phyloP scores from a whole-genome alignment of 1,139 yeast species.

The Pichia sp. region DNA sequence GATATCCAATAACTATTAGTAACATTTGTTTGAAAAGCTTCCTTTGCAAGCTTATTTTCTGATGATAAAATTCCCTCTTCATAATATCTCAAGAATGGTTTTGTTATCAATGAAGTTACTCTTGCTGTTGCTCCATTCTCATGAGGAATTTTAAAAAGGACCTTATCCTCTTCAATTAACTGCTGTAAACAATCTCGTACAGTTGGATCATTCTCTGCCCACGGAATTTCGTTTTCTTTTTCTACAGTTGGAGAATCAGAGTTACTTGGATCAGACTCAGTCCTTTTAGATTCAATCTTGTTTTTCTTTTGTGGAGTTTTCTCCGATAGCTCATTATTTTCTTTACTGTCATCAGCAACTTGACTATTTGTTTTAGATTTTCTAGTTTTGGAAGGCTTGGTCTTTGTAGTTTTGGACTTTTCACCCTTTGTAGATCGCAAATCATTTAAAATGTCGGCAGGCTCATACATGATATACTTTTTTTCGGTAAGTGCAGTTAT shows the following conservation, averaged over 20 bases:
- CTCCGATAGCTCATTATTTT: background rate
- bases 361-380: background rate
- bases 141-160: conserved; percentile 74
- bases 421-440: background rate
- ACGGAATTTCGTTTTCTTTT: background rate
- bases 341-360: conserved; percentile 1
- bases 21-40: conserved; percentile 69
- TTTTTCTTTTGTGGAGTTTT: background rate
- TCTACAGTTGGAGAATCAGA: too few species aligned
- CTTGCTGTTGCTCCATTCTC: conserved; percentile 74
- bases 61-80: conserved; percentile 72
- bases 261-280: too few species aligned
- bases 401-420: background rate
- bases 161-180: conserved; percentile 9
- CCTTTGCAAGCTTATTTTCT: conserved; percentile 62
- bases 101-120: conserved; percentile 75
- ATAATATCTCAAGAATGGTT: conserved; percentile 61
- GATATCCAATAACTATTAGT: conserved; percentile 92
- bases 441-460: conserved; percentile 2
- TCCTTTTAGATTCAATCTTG: background rate
- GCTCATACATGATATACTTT: conserved; percentile 38
- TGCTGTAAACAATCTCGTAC: conserved; percentile 20
- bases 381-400: conserved; percentile 1
- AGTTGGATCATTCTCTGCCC: conserved; percentile 11
- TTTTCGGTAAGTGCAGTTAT: conserved; percentile 38